Percentiles rank a stretch among this genome's conserved stretches.
phyloP scores from a whole-genome alignment of 352 stramenopile genomes.

The Phytophthora ramorum region DNA sequence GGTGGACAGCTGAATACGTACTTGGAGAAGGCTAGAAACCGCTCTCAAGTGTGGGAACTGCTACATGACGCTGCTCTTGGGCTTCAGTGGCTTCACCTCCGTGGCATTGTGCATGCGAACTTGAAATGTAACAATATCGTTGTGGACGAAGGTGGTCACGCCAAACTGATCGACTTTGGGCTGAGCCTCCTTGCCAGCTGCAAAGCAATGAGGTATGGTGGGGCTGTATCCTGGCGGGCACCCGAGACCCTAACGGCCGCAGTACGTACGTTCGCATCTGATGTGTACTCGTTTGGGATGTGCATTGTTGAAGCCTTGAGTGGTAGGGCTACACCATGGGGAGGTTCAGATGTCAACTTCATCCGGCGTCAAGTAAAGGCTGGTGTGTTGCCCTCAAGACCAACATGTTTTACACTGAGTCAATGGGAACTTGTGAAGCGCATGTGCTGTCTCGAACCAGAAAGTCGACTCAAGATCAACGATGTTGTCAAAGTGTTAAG shows the following conservation, averaged over 20 bases:
- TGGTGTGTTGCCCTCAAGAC: not conserved
- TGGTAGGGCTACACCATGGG: not conserved
- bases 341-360: not conserved
- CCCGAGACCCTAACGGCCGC: not conserved
- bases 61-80: slow-evolving; percentile 1
- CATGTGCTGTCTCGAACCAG: not conserved
- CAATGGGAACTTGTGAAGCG: slow-evolving; percentile 1
- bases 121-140: slow-evolving; percentile 1
- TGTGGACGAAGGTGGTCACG: not conserved
- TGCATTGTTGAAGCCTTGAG: not conserved
- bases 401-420: not conserved
- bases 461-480: not conserved
- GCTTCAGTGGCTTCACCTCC: slow-evolving; percentile 1
- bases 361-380: not conserved
- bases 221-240: not conserved
- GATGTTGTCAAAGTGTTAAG: not conserved
- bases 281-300: not conserved
- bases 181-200: not conserved
- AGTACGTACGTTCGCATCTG: not conserved
- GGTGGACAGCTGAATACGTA: not conserved
- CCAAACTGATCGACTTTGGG: not conserved
- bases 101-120: not conserved
- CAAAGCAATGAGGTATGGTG: not conserved
- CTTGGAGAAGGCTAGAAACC: not conserved
- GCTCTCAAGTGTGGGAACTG: not conserved